Percentiles rank a stretch among this genome's conserved stretches.
Evolutionary conservation across 441 rosid species (phyloP).

Genomic region (Populus tomentosa): DNA sequence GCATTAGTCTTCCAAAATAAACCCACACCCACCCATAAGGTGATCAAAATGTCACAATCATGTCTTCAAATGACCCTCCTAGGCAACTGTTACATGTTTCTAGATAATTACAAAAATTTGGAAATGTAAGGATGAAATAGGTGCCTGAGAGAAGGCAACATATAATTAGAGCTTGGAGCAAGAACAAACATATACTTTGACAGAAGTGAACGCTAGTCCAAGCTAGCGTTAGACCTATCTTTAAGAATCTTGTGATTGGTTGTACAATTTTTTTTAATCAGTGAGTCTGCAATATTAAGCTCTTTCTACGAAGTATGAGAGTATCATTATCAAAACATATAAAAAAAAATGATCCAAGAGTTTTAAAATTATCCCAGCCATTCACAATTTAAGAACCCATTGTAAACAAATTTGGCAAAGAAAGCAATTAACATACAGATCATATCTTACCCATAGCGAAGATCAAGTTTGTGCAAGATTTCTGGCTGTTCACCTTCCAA

Average conservation of each 20-base stretch:
- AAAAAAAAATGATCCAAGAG: background rate
- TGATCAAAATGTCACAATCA: background rate
- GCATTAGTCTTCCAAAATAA: background rate
- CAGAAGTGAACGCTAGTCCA: background rate
- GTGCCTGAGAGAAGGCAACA: background rate
- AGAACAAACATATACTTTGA: background rate
- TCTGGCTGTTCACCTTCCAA: conserved; percentile 68
- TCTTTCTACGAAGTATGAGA: background rate
- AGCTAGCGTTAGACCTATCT: background rate
- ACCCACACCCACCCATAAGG: background rate
- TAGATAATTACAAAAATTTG: background rate
- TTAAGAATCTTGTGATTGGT: background rate
- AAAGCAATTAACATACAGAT: conserved; percentile 1
- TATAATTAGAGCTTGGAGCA: background rate
- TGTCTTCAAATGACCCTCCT: background rate
- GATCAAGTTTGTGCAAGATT: conserved; percentile 84
- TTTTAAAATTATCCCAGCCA: background rate
- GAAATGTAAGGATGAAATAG: background rate
- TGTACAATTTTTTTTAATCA: background rate
- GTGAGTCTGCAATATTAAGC: background rate
- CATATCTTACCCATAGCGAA: conserved; percentile 81
- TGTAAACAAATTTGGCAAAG: conserved; percentile 12
- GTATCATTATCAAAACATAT: background rate
- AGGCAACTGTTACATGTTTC: background rate
- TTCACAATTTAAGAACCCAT: background rate